Percentiles rank a stretch among this genome's conserved stretches.
Conservation (phyloP, 306 rosid species). For the Mucuna pruriens region DNA sequence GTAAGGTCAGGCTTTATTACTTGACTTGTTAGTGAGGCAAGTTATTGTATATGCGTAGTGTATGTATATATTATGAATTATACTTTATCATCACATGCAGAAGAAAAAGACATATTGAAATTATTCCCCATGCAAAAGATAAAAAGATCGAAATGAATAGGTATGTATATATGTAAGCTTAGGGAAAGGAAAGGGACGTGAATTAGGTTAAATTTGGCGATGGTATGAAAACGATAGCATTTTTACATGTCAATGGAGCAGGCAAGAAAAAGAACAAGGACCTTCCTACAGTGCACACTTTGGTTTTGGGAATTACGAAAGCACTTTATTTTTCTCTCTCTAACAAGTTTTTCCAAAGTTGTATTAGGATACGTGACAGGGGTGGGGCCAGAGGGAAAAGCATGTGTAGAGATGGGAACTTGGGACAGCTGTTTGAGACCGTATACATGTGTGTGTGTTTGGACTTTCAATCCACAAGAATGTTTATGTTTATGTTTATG, state of each 20-base stretch:
- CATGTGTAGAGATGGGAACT: conserved; percentile 38
- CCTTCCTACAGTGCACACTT: conserved; percentile 49
- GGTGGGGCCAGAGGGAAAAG: conserved; percentile 64
- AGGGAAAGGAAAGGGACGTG: conserved; percentile 25
- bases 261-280: conserved; percentile 47
- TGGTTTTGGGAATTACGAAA: conserved; percentile 63
- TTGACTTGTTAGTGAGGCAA: conserved; percentile 32
- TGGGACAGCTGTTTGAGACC: conserved; percentile 60
- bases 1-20: conserved; percentile 23
- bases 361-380: conserved; percentile 38
- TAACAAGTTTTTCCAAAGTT: conserved; percentile 42
- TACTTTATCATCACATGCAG: conserved; percentile 46
- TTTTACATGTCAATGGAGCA: conserved; percentile 39
- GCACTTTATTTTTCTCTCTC: conserved; percentile 32
- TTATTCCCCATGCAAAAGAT: conserved; percentile 46
- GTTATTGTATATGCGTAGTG: neutral
- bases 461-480: conserved; percentile 45
- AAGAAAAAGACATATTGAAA: conserved; percentile 48
- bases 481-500: neutral
- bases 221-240: conserved; percentile 46
- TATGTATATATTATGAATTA: too few species aligned
- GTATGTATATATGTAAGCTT: conserved; percentile 31
- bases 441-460: conserved; percentile 46
- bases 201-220: conserved; percentile 23
- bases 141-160: conserved; percentile 28